These are phyloP conservation scores for Apiotrichum brassicae DNA, from an alignment of 1,284 basidiomycete genomes.

Conservation along the genomic window DNA sequence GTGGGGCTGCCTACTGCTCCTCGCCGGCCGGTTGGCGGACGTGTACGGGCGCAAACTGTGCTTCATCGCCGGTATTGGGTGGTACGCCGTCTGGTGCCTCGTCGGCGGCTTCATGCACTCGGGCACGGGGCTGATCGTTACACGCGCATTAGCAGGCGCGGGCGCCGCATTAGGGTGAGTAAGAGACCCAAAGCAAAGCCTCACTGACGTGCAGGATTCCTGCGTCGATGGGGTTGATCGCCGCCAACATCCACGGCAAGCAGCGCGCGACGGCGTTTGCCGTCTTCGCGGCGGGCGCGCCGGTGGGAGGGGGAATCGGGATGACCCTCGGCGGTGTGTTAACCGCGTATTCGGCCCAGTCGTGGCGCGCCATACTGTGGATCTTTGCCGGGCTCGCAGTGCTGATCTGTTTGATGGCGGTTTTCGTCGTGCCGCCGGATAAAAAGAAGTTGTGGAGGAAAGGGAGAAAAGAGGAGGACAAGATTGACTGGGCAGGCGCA, in stretches of 20 bases:
- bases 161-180: conserved; percentile 31
- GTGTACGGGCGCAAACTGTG: conserved; percentile 33
- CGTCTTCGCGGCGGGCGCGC: conserved; percentile 14
- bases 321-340: conserved; percentile 16
- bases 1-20: conserved; percentile 39
- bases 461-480: neutral
- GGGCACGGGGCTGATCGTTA: conserved; percentile 31
- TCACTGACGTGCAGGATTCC: conserved; percentile 10
- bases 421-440: conserved; percentile 11
- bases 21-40: conserved; percentile 41
- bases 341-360: conserved; percentile 5
- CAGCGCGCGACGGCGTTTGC: conserved; percentile 17
- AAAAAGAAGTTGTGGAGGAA: neutral
- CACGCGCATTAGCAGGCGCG: conserved; percentile 30
- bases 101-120: conserved; percentile 34
- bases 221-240: conserved; percentile 16
- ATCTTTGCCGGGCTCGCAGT: conserved; percentile 12
- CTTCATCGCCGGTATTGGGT: conserved; percentile 36
- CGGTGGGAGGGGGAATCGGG: conserved; percentile 13
- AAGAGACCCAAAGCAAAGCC: conserved; percentile 4
- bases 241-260: conserved; percentile 22
- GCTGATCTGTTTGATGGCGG: neutral
- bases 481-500: conserved; percentile 17
- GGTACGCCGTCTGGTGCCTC: conserved; percentile 35
- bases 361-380: conserved; percentile 16